These are phyloP conservation scores for Conticribra weissflogii DNA, from an alignment of 108 stramenopile species.

Conservation along the genomic window DNA sequence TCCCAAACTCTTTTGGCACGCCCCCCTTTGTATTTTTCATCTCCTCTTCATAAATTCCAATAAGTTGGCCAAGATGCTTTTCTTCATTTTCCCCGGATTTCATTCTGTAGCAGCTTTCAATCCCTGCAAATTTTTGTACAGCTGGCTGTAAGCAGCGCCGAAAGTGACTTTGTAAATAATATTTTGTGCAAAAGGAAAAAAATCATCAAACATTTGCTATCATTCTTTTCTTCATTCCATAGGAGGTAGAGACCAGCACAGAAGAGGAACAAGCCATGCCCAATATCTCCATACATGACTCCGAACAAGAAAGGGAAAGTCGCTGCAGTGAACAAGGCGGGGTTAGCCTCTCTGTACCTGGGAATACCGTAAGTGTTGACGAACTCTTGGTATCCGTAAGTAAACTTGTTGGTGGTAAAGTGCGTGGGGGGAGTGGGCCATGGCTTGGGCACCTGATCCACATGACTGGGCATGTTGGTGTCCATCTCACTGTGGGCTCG, in stretches of 20 bases:
- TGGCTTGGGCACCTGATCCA: conserved; percentile 87
- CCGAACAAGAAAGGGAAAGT: conserved; percentile 99
- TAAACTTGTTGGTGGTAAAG: conserved; percentile 96
- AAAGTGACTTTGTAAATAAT: too few relatives aligned
- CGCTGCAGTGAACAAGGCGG: conserved; percentile 97
- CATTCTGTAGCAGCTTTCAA: too few relatives aligned
- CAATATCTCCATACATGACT: conserved; percentile 99
- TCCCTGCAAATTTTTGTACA: too few relatives aligned
- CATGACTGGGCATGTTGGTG: conserved; percentile 83
- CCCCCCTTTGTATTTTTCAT: too few relatives aligned
- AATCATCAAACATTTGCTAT: conserved; percentile 83
- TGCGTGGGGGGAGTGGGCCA: conserved; percentile 98
- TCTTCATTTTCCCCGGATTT: too few relatives aligned
- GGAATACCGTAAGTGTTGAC: conserved; percentile 99
- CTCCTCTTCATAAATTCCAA: too few relatives aligned
- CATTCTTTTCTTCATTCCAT: conserved; percentile 79
- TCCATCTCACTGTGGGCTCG: conserved; percentile 92
- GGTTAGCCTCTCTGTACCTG: conserved; percentile 98
- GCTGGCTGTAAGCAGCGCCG: too few relatives aligned
- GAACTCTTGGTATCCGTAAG: conserved; percentile 95
- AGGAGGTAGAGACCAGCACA: conserved; percentile 81
- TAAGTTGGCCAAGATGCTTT: too few relatives aligned
- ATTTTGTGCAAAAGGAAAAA: too few relatives aligned
- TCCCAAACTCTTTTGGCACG: too few relatives aligned
- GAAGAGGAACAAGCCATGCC: conserved; percentile 92